Base-by-base conservation (phyloP, 345 rosid species). In the Nephelium lappaceum region DNA sequence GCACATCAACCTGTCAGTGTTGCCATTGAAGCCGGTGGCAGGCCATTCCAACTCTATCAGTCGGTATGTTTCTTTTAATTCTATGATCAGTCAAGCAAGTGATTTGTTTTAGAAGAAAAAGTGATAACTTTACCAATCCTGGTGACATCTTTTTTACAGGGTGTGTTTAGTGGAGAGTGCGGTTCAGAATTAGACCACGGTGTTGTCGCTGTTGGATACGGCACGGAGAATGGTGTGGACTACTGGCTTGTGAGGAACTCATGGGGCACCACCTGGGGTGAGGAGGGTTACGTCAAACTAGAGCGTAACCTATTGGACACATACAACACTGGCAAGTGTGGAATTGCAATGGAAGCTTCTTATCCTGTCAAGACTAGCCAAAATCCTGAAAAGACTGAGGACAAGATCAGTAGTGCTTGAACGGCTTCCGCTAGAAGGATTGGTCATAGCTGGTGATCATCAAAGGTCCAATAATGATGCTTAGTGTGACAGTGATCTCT, bases 11-110 rank as follows among this genome's bases (percentile, higher is more conserved):
- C 98, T 8, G 91, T 96, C 6, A 89, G 97, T 77, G 93, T 96
- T n/a, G 98, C 97, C 41, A 96, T 96, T 76, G 99, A 96, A 89
- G 99, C 95, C 0, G 81, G 94, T 76, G 99, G 98, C 79, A 86
- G 92, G 67, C 81, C 78, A 11, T 92, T 94, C 79, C 98, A 96
- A 73, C 86, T 90, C 57, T 96, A 96, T 75, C 77, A 86, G 31
- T 92, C 98, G 69, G 99, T 95, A 86, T 84, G 82, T 36, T 38
- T 23, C 8, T 31, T 65, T 0, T 36, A 72, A 31, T 4, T 31
- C 36, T n/a, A 18, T 72, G 36, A n/a, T 16, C 8, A 31, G 36
- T 31, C 36, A 31, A 31, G 36, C 9, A 6, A 51, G 64, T 72
- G 38, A 18, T 11, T n/a, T 5, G 4, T 58, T 55, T 4, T 2